Base-by-base conservation (phyloP, 768 basidiomycete genomes). In the Boletus vermiculosoides region DNA sequence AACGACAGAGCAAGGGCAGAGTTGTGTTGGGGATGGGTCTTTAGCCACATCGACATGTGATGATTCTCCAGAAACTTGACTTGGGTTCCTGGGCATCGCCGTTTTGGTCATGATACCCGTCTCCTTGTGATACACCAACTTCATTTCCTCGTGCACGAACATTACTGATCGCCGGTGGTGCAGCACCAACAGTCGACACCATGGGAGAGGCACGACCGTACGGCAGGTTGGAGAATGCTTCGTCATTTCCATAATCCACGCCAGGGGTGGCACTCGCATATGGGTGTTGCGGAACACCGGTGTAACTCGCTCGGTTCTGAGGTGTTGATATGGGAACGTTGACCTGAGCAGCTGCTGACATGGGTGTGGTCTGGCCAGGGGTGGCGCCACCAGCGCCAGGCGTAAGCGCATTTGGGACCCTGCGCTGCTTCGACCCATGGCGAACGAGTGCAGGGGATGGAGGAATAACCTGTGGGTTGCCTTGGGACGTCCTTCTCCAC, bases 161-260 rank as follows among this genome's bases (percentile, higher is more conserved):
- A 63, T 83, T 82, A 72, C 84, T 90, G 59, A 91, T 72, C 33
- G 88, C 88, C 28, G 87, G 88, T 52, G 86, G 86, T 31, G 80
- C 87, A 39, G 84, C 85, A 41, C 81, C 82, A 45, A 83, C 79
- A 50, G 78, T 84, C 28, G 88, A 81, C 53, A 90, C 82, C 90
- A 93, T 93, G 18, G 90, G 90, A 40, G 90, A 92, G 30, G 83
- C 80, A 50, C 88, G 83, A n/a, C 88, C 87, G 64, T 92, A 92
- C 54, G 76, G 81, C 65, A 81, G 82, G 61, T 81, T 73, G 45
- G 77, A 79, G 63, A 82, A 86, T 25, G 76, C 74, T 59, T 88
- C 88, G 42, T 90, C 87, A 41, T 72, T 76, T 62, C 66, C 58
- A 61, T 86, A 84, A 62, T 89, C 87, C 69, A 83, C 84, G 10